Conservation (phyloP, 805 yeast genomes). For the Zygoascus tannicola region DNA sequence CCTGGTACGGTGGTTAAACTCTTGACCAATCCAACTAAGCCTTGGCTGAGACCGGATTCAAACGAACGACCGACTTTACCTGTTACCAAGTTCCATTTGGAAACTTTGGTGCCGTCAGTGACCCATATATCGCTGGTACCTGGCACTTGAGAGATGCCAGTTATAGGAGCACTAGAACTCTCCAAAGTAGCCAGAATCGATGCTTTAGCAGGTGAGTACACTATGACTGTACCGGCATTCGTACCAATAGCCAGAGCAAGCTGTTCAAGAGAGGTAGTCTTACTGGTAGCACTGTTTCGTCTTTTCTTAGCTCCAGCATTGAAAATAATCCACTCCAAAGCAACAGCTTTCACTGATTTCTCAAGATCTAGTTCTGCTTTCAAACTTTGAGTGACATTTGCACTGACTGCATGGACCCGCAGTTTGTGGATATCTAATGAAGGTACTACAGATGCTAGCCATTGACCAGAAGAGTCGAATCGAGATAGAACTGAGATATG, state of each 20-base stretch:
- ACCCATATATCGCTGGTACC: constrained; percentile 44
- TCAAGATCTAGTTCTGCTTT: constrained; percentile 45
- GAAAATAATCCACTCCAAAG: constrained; percentile 41
- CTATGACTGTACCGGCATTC: constrained; percentile 51
- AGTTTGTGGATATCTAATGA: constrained; percentile 66
- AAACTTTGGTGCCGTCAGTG: constrained; percentile 49
- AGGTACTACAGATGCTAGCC: constrained; percentile 53
- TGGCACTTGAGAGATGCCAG: constrained; percentile 34
- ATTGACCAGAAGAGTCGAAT: constrained; percentile 56
- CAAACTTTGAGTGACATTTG: constrained; percentile 22
- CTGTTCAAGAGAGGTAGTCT: constrained; percentile 28
- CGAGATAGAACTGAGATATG: constrained; percentile 7
- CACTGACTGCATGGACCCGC: constrained; percentile 45
- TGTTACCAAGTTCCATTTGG: constrained; percentile 50
- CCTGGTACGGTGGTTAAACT: background rate
- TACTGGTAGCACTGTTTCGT: constrained; percentile 23
- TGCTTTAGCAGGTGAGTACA: constrained; percentile 61
- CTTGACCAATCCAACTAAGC: background rate
- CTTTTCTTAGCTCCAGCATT: constrained; percentile 19
- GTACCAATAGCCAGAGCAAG: constrained; percentile 52
- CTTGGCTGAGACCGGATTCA: background rate
- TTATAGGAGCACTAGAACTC: constrained; percentile 38
- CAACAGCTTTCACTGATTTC: constrained; percentile 41
- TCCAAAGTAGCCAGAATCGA: constrained; percentile 46
- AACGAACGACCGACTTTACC: constrained; percentile 19